Conservation (phyloP, 441 rosid genomes). For the Theobroma grandiflorum region DNA sequence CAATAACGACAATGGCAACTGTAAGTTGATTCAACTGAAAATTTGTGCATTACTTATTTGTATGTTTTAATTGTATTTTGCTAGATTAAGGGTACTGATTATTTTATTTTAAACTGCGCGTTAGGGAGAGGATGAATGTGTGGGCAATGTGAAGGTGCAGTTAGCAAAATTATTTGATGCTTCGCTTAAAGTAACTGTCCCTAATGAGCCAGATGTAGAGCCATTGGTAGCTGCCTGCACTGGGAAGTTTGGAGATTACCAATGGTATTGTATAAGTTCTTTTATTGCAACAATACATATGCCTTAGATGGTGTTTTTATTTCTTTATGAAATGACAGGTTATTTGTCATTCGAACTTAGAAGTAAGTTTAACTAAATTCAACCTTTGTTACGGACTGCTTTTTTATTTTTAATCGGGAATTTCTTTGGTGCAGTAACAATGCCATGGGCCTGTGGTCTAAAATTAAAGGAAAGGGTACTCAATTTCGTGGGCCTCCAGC, state of each 20-base stretch:
- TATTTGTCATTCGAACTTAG: background rate
- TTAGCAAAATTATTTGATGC: constrained; percentile 64
- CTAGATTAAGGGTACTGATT: background rate
- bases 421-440: constrained; percentile 62
- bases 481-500: constrained; percentile 72
- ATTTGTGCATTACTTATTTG: background rate
- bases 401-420: background rate
- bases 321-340: background rate
- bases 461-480: constrained; percentile 67
- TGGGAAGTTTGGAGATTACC: constrained; percentile 85
- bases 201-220: constrained; percentile 61
- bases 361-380: background rate
- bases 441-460: constrained; percentile 87
- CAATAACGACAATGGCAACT: constrained; percentile 66
- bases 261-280: constrained; percentile 57
- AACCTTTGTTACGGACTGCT: constrained; percentile 1
- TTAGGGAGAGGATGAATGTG: constrained; percentile 57
- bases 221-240: constrained; percentile 72
- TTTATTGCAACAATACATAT: background rate
- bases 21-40: constrained; percentile 47
- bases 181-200: constrained; percentile 65
- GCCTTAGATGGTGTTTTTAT: background rate
- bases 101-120: constrained; percentile 17
- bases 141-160: constrained; percentile 64
- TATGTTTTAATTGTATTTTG: background rate